Evolutionary conservation across 176 grass and related monocot genomes (phyloP).

Genomic region (Aegilops sharonensis): DNA sequence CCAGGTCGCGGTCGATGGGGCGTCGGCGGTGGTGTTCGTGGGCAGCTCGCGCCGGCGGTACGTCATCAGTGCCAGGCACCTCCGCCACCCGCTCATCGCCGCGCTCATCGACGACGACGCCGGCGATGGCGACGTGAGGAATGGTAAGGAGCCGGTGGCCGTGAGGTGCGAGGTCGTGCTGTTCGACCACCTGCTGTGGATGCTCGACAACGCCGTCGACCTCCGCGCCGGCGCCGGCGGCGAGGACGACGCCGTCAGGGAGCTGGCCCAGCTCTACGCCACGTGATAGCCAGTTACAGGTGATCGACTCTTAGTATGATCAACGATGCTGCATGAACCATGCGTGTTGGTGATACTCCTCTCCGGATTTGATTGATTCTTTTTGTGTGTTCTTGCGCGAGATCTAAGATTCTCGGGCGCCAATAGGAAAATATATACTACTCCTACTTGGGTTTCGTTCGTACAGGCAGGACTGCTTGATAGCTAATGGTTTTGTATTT

Average conservation of each 20-base stretch:
- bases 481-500: not conserved
- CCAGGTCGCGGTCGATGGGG: not conserved
- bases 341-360: not conserved
- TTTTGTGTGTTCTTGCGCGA: not conserved
- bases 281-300: slow-evolving; percentile 13
- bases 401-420: slow-evolving; percentile 14
- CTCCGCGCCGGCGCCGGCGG: slow-evolving; percentile 17
- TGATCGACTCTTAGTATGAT: not conserved
- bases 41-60: slow-evolving; percentile 76
- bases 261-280: slow-evolving; percentile 77
- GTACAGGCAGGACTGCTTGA: not conserved
- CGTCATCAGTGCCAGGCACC: slow-evolving; percentile 62
- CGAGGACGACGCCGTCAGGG: slow-evolving; percentile 46
- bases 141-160: slow-evolving; percentile 4
- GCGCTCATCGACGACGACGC: slow-evolving; percentile 48
- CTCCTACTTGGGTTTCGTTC: not conserved
- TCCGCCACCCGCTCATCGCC: slow-evolving; percentile 72
- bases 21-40: slow-evolving; percentile 56
- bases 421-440: not conserved
- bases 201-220: slow-evolving; percentile 70
- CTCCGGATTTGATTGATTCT: not conserved
- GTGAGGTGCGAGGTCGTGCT: slow-evolving; percentile 91
- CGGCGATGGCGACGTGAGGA: not conserved
- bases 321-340: not conserved
- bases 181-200: slow-evolving; percentile 95